Percentiles rank a stretch among this genome's conserved stretches.
Evolutionary conservation across 139 green algal species (phyloP).

Genomic region (Gonium pectorale): DNA sequence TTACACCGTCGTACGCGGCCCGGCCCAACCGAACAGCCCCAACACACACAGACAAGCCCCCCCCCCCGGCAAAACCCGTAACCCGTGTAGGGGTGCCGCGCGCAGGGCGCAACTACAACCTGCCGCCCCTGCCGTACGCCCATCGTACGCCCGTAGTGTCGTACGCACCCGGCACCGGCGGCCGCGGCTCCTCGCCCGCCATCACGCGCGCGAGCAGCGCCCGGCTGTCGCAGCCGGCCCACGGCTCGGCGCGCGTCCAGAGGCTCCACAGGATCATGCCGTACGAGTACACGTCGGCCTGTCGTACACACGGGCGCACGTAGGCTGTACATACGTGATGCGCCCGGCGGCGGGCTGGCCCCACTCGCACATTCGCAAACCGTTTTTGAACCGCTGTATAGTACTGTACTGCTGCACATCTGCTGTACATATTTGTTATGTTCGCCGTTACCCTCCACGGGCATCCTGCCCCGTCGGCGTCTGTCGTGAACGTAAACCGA

Average conservation of each 20-base stretch:
- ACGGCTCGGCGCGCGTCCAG: slow-evolving; percentile 43
- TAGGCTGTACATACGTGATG: no score
- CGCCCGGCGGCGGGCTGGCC: no score
- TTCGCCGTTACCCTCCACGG: background rate
- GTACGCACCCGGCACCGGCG: slow-evolving; percentile 43
- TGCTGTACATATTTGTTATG: background rate
- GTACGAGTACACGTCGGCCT: slow-evolving; percentile 71
- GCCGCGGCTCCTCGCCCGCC: slow-evolving; percentile 34
- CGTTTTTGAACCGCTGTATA: background rate
- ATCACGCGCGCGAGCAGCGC: slow-evolving; percentile 16
- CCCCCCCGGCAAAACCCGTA: background rate
- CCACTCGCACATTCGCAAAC: background rate
- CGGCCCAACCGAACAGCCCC: background rate
- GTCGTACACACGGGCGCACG: background rate
- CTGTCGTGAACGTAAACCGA: background rate
- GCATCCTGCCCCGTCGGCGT: background rate
- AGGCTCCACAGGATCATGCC: slow-evolving; percentile 69
- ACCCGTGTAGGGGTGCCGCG: background rate
- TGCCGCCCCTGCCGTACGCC: no score
- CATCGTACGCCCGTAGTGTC: background rate
- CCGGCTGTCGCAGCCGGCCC: slow-evolving; percentile 1
- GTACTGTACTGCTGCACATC: background rate
- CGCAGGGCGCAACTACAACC: background rate
- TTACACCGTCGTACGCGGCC: background rate
- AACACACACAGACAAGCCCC: background rate